These are phyloP conservation scores for Herpetomonas samuelpessoai DNA, from an alignment of 208 protist species.

Conservation along the genomic window DNA sequence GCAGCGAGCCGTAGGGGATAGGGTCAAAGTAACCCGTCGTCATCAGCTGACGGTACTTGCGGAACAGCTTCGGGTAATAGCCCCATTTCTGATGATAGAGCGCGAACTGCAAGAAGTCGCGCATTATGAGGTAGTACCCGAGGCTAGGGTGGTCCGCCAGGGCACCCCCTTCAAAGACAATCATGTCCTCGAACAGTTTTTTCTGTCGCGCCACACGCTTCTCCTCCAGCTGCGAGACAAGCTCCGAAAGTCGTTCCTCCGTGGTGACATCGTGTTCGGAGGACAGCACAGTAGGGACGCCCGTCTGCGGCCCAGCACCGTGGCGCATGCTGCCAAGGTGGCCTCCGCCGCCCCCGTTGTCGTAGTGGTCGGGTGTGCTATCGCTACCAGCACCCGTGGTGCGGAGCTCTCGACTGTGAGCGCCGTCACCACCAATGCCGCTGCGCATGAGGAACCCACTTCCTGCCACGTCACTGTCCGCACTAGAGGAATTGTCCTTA, in stretches of 20 bases:
- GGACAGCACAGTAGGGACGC: constrained; percentile 44
- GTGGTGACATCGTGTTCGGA: constrained; percentile 48
- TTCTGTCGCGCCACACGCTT: constrained; percentile 61
- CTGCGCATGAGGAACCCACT: neutral
- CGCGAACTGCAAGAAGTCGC: constrained; percentile 86
- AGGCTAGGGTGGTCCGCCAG: constrained; percentile 66
- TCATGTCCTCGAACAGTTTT: constrained; percentile 73
- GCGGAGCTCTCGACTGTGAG: neutral
- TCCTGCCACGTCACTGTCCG: neutral
- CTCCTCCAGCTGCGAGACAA: constrained; percentile 53
- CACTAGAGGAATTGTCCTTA: too few relatives aligned
- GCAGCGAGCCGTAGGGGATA: constrained; percentile 71
- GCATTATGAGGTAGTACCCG: constrained; percentile 69
- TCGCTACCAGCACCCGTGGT: neutral
- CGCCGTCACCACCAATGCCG: neutral
- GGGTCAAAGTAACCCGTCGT: constrained; percentile 86
- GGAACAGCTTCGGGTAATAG: constrained; percentile 85
- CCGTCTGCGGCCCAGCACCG: constrained; percentile 4
- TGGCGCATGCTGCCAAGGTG: neutral
- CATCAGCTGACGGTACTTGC: constrained; percentile 86
- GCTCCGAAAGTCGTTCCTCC: constrained; percentile 35
- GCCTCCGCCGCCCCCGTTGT: constrained; percentile 2
- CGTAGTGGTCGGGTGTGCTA: too few relatives aligned
- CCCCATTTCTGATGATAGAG: constrained; percentile 87
- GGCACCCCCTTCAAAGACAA: constrained; percentile 86